Evolutionary conservation across 2,329 filamentous ascomycete genomes (phyloP).

Genomic region (Diaporthe aspalathi): DNA sequence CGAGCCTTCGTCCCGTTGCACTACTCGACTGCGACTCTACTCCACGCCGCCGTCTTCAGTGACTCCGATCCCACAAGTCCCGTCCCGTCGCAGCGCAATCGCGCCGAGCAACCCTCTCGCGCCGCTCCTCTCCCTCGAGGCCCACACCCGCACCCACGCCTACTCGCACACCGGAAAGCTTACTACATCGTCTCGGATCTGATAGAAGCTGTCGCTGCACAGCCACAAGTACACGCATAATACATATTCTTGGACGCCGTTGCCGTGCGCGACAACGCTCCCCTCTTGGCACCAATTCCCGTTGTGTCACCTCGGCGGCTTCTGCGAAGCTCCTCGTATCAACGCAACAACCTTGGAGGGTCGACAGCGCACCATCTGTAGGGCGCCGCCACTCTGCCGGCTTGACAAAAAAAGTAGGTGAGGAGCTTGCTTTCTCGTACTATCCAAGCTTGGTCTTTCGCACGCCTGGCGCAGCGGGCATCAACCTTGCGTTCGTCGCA

Average conservation of each 20-base stretch:
- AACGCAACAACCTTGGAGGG: conserved; percentile 7
- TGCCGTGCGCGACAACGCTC: conserved; percentile 31
- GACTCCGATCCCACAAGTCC: not conserved
- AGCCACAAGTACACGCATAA: conserved; percentile 21
- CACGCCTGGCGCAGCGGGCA: not conserved
- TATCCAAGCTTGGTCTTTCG: not conserved
- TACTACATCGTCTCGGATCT: not conserved
- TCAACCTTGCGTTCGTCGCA: not conserved
- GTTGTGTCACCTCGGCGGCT: conserved; percentile 34
- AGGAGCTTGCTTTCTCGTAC: not conserved
- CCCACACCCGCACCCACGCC: not conserved
- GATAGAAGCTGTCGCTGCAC: conserved; percentile 16
- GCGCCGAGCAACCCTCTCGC: not conserved
- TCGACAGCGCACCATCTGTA: conserved; percentile 7
- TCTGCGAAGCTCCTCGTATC: conserved; percentile 32
- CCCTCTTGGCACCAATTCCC: conserved; percentile 23
- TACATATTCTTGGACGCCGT: conserved; percentile 12
- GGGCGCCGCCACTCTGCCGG: conserved; percentile 19
- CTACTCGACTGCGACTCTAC: conserved; percentile 7
- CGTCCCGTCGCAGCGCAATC: conserved; percentile 13
- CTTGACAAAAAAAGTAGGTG: not conserved
- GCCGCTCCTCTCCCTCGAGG: not conserved
- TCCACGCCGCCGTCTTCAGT: not conserved
- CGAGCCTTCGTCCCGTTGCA: not conserved
- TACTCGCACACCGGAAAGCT: not conserved